Conservation (phyloP, 2,329 filamentous ascomycete species). For the Immersiporthe knoxdaviesiana region DNA sequence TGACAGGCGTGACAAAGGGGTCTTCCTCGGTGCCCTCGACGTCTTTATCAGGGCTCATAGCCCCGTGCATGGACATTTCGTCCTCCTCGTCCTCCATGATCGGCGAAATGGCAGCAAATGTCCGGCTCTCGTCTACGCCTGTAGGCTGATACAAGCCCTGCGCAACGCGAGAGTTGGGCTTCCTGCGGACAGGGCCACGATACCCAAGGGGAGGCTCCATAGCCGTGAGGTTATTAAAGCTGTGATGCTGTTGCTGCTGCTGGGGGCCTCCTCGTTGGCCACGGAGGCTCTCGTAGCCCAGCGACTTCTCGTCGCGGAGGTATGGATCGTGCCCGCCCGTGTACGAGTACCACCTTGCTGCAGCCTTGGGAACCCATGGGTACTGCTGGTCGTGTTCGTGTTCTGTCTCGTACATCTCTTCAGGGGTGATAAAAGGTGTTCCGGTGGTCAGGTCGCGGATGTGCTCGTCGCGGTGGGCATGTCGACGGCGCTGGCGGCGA, state of each 20-base stretch:
- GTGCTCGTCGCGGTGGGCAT: conserved; percentile 44
- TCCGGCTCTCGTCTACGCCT: conserved; percentile 36
- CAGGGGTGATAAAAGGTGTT: conserved; percentile 33
- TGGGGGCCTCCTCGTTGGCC: conserved; percentile 33
- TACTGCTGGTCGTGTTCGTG: conserved; percentile 38
- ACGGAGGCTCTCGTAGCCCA: conserved; percentile 57
- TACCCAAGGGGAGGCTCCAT: conserved; percentile 31
- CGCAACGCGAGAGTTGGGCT: conserved; percentile 36
- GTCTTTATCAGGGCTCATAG: conserved; percentile 31
- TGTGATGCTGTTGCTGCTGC: conserved; percentile 43
- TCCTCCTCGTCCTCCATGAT: conserved; percentile 64
- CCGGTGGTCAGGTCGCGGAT: conserved; percentile 22
- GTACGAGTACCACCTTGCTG: conserved; percentile 46
- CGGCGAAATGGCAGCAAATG: conserved; percentile 51
- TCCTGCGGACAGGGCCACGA: conserved; percentile 34
- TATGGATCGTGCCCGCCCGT: conserved; percentile 50
- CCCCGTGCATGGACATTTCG: conserved; percentile 38
- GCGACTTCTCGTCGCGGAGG: conserved; percentile 42
- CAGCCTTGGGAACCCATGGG: conserved; percentile 36
- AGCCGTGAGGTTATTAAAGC: conserved; percentile 34
- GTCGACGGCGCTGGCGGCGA: conserved; percentile 46
- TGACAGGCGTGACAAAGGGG: conserved; percentile 54
- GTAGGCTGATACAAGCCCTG: conserved; percentile 44
- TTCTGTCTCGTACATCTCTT: conserved; percentile 52
- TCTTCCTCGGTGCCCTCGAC: conserved; percentile 39